Evolutionary conservation across 2,329 filamentous ascomycete genomes (phyloP), one percentile per base, ranked within the genome.

Genomic region (Epichloe uncinata): DNA sequence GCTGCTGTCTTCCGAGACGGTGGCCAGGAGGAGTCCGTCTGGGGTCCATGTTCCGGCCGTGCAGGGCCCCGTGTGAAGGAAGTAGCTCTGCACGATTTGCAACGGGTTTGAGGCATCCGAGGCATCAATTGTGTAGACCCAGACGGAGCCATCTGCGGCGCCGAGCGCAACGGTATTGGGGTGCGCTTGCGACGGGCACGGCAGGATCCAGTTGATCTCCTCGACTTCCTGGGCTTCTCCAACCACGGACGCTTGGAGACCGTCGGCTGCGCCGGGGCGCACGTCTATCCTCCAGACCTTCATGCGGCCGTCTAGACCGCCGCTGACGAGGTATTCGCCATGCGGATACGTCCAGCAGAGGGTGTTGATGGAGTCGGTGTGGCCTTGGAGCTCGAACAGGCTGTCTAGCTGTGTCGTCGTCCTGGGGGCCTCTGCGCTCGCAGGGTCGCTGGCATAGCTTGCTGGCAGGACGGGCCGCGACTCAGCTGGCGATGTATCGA

Each of bases 21-120:
- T 96, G 6, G 86, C 87, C 2, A 98, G 77, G 15, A 97, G 72
- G 33, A 81, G 81, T 47, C 93, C 93, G 64, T 96, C 90, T 4
- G 87, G 78, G 0, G 87, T 87, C 90, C 93, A 98, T 2, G 85
- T 75, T 52, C 93, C 93, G 7, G 90, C 91, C 1, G 93, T 97
- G 69, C 86, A 94, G 30, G 86, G 71, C 16, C 71, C 84, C 3
- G 86, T 91, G 71, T 97, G 93, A 26, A 94, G 75, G 73, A 95
- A 96, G 71, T 93, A 96, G 26, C 85, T 85, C 70, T 95, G 87
- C 5, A 94, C 77, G 61, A 97, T 93, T 59, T 84, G 82, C 48
- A 97, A 74, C 7, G 86, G 69, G 60, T 71, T 73, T 46, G 68
- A 68, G 35, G 67, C 42, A 55, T 87, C 81, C 49, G 73, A 73